Conservation (phyloP, 371 early-diverging fungal species). For the Homolaphlyctis polyrhiza region DNA sequence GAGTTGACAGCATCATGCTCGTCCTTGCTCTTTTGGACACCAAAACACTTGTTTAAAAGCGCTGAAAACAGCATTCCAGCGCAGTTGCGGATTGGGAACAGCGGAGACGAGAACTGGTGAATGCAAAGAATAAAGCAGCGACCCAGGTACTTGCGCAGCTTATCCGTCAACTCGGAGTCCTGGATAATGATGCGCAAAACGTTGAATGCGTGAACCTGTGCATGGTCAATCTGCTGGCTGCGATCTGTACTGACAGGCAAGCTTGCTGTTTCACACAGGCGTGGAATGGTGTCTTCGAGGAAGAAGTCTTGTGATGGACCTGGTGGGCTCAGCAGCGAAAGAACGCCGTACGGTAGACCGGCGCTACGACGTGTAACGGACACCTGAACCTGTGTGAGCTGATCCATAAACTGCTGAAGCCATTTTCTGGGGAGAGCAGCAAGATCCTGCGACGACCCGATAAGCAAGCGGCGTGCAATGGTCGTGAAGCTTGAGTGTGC, state of each 20-base stretch:
- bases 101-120: conserved; percentile 63
- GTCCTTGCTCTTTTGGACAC: conserved; percentile 61
- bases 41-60: conserved; percentile 75
- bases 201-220: conserved; percentile 87
- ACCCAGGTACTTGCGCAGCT: conserved; percentile 69
- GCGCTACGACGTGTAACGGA: conserved; percentile 94
- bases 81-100: conserved; percentile 86
- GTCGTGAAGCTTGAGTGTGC: conserved; percentile 74
- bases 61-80: conserved; percentile 91
- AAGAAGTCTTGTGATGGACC: conserved; percentile 57
- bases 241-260: conserved; percentile 32
- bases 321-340: conserved; percentile 75
- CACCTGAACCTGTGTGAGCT: conserved; percentile 40
- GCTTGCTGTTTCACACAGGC: conserved; percentile 60
- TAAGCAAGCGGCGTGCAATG: conserved; percentile 62
- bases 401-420: conserved; percentile 55
- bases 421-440: conserved; percentile 55
- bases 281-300: conserved; percentile 61
- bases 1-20: conserved; percentile 68
- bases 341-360: conserved; percentile 73
- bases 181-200: conserved; percentile 74
- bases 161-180: conserved; percentile 68
- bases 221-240: conserved; percentile 28
- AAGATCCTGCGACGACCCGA: conserved; percentile 41
- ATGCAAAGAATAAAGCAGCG: conserved; percentile 73